Evolutionary conservation across 345 rosid species (phyloP), one percentile per base, ranked within the genome.

Genomic region (Conringia planisiliqua): DNA sequence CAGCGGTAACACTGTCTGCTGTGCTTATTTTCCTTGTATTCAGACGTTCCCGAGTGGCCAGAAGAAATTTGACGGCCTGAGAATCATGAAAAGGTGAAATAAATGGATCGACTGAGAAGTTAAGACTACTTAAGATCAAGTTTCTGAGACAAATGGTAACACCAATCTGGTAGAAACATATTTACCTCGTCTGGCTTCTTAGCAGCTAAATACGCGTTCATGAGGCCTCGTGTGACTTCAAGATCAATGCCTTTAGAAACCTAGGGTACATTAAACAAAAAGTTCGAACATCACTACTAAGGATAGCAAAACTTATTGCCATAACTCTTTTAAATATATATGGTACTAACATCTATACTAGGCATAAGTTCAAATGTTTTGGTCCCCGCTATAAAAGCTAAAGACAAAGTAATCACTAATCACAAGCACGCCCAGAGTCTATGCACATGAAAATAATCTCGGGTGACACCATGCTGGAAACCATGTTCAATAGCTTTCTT

Each of bases 151-250:
- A 36, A 35, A 38, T 29, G 27, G 20, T 43, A 63, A 32, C 47
- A 18, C 20, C 50, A 42, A 24, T 54, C 40, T 32, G 48, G 50
- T 69, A 35, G 70, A 60, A 69, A 40, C 69, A 44, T 58, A 51
- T 78, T 66, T 77, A 94, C 98, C 96, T 90, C 90, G 76, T 84
- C 89, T 12, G 96, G 95, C 77, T 84, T 94, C 82, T 88, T 87
- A n/a, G 98, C 89, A 86, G 97, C 97, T 79, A 94, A 83, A 76
- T 89, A 83, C 6, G 96, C 84, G 62, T 94, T 90, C 60, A 93
- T 83, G 64, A 82, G 85, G 56, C 97, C 97, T 33, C 88, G 89
- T 36, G 93, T 83, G 78, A 85, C 89, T 85, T 94, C 97, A 73
- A 94, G 89, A 74, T 90, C 80, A 44, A 85, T 71, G 72, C 62